Evolutionary conservation across 345 rosid genomes (phyloP), one percentile per base, ranked within the genome.

Genomic region (Eucalyptus sideroxylon): DNA sequence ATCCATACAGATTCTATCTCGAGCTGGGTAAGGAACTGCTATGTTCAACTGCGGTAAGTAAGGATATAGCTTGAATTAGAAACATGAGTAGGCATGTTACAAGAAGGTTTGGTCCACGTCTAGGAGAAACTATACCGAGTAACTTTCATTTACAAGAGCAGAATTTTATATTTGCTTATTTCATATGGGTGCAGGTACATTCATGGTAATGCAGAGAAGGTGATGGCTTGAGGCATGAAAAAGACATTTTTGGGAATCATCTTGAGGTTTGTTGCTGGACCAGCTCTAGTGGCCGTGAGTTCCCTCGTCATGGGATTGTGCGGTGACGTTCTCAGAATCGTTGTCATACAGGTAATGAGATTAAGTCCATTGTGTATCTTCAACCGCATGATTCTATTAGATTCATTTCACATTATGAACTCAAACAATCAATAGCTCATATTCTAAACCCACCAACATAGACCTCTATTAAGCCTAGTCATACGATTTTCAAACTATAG

Each of bases 21-120:
- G 90, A 91, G 97, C 97, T 88, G 99, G 56, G 51, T 95, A 94
- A 24, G 98, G 99, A 90, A 97, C 99, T 89, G 97, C 97, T 90
- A 97, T 98, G 96, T 98, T 98, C 91, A 96, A 93, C 90, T 92
- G 95, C 95, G 99, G 99, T 98, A 90, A 92, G 93, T 45, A 16
- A 55, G 30, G 60, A 16, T 27, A 42, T 47, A 37, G 62, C 30
- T 24, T 59, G 62, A 59, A 59, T 24, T 59, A 59, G 62, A 59
- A 59, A 26, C 12, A 24, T 59, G 62, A 23, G 12, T 59, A 9
- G 62, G 62, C 62, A 24, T 10, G 30, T 24, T 59, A 24, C 12
- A 5, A 59, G 13, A 24, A 24, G 30, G 62, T 10, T 5, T 24
- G 30, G 62, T 24, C 62, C 3, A 14, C 3, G 49, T 40, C 69